phyloP scores from a whole-genome alignment of 2,329 filamentous ascomycete species.

The Beauveria australis region DNA sequence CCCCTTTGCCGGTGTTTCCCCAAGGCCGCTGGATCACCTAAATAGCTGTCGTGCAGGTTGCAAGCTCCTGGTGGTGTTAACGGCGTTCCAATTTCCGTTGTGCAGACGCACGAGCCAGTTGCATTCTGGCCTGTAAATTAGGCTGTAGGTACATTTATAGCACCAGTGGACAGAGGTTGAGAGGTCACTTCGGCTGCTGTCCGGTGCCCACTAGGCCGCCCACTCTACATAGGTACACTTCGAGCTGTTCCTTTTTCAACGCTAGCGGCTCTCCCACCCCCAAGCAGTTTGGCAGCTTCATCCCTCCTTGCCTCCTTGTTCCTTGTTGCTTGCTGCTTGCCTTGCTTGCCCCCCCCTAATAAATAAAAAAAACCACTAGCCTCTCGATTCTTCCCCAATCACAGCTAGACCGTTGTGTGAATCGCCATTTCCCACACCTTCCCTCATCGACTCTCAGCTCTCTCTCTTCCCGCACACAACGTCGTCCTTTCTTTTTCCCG shows the following conservation, averaged over 20 bases:
- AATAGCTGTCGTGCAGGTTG: neutral
- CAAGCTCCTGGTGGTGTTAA: neutral
- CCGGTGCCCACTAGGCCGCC: neutral
- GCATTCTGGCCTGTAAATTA: too few species aligned
- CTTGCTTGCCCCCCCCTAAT: neutral
- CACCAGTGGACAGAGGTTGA: too few species aligned
- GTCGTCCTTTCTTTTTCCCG: neutral
- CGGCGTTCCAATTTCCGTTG: slow-evolving; percentile 1
- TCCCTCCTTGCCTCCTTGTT: too few species aligned
- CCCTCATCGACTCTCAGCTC: neutral
- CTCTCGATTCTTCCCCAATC: slow-evolving; percentile 3
- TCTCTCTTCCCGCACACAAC: neutral
- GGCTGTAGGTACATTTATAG: too few species aligned
- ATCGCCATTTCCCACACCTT: slow-evolving; percentile 13
- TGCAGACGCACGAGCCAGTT: slow-evolving; percentile 3
- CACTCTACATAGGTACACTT: too few species aligned
- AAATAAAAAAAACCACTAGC: neutral
- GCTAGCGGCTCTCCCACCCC: neutral
- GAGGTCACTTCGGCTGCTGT: neutral
- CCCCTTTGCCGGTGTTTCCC: neutral
- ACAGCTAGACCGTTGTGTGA: slow-evolving; percentile 2
- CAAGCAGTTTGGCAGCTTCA: too few species aligned
- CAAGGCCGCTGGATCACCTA: neutral
- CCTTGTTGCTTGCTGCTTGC: too few species aligned
- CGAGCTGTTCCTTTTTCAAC: neutral